These are phyloP conservation scores for Corylus avellana DNA, from an alignment of 306 rosid genomes.

Conservation along the genomic window DNA sequence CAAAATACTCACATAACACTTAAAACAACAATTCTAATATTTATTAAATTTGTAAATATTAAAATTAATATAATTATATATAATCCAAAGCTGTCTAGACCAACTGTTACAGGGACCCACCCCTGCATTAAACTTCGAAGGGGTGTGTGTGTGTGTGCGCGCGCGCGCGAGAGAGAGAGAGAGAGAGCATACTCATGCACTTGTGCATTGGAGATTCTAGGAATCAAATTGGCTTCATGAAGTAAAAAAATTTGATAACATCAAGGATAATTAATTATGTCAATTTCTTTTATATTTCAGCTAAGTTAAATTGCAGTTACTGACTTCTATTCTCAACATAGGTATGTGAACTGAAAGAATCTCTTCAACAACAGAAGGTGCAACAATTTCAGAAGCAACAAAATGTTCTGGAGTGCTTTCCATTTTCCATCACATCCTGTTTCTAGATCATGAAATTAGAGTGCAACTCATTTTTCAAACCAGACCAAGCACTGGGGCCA, in stretches of 20 bases:
- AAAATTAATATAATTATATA: too few relatives aligned
- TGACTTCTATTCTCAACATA: background rate
- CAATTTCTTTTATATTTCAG: background rate
- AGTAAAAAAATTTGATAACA: background rate
- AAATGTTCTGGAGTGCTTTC: background rate
- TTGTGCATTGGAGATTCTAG: background rate
- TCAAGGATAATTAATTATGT: background rate
- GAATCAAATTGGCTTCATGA: background rate
- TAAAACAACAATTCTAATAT: too few relatives aligned
- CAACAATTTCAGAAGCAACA: background rate
- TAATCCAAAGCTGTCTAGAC: background rate
- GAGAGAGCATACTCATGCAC: constrained; percentile 7
- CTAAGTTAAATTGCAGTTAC: background rate
- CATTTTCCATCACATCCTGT: background rate
- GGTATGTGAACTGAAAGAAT: background rate
- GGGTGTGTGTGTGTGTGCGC: background rate
- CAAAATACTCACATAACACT: too few relatives aligned
- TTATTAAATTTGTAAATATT: too few relatives aligned
- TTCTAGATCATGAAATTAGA: background rate
- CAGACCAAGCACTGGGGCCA: background rate
- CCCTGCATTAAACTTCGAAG: background rate
- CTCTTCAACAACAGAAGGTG: background rate
- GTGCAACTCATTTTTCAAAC: background rate
- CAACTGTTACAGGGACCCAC: background rate
- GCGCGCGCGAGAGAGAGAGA: background rate